Evolutionary conservation across 1,284 basidiomycete genomes (phyloP).

Genomic region (Tausonia pullulans): DNA sequence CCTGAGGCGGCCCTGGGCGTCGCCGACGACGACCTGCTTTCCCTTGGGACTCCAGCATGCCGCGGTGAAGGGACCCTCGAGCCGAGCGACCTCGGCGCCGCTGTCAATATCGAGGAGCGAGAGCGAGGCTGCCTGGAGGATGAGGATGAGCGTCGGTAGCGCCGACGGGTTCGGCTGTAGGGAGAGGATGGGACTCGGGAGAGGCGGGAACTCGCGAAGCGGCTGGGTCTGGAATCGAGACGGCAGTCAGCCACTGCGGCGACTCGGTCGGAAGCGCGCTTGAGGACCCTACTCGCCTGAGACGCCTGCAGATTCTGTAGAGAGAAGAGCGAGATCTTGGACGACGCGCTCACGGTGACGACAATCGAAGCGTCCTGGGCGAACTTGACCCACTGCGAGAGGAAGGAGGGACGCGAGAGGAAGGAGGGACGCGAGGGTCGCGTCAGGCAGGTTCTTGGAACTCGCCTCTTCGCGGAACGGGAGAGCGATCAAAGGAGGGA

Average conservation of each 20-base stretch:
- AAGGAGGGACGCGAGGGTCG: background rate
- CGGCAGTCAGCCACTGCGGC: background rate
- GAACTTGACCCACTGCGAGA: conserved; percentile 12
- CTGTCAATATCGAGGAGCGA: conserved; percentile 29
- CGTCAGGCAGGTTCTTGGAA: background rate
- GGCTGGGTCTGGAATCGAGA: conserved; percentile 3
- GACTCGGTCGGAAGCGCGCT: no score
- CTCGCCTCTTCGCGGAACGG: background rate
- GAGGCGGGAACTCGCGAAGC: conserved; percentile 27
- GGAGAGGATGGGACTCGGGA: conserved; percentile 28
- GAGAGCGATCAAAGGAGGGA: background rate
- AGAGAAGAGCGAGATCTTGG: conserved; percentile 7
- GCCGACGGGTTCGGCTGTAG: conserved; percentile 39
- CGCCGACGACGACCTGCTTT: conserved; percentile 44
- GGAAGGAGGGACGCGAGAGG: background rate
- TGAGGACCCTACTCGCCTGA: no score
- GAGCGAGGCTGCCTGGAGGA: conserved; percentile 29
- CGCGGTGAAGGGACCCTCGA: conserved; percentile 13
- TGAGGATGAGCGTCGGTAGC: conserved; percentile 30
- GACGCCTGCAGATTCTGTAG: background rate
- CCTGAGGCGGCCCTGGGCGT: conserved; percentile 33
- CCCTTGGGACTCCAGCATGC: conserved; percentile 45
- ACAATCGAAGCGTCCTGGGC: conserved; percentile 7
- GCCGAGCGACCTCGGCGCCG: conserved; percentile 15
- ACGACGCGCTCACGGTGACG: background rate